phyloP scores from a whole-genome alignment of 805 yeast genomes.

The Candida xiaguanensis region DNA sequence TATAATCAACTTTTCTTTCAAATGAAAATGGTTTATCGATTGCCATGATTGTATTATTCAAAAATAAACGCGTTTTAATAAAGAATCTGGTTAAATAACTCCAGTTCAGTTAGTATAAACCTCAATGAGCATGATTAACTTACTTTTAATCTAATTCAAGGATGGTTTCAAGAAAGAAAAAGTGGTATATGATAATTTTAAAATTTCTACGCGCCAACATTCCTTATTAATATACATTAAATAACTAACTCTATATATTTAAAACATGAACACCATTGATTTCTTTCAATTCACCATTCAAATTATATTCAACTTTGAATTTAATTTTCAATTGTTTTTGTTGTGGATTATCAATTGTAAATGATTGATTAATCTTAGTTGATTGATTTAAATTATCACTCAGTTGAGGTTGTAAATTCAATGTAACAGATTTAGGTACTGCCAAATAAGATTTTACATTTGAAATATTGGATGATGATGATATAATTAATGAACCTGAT shows the following conservation, averaged over 20 bases:
- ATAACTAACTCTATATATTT: slow-evolving; percentile 5
- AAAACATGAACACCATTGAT: slow-evolving; percentile 52
- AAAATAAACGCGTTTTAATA: too few relatives aligned
- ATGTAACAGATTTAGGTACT: slow-evolving; percentile 59
- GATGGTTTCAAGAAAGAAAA: too few relatives aligned
- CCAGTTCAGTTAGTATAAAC: too few relatives aligned
- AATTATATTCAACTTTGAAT: slow-evolving; percentile 63
- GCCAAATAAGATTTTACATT: slow-evolving; percentile 62
- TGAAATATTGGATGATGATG: slow-evolving; percentile 48
- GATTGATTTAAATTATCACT: slow-evolving; percentile 49
- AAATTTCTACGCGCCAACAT: too few relatives aligned
- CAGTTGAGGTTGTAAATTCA: slow-evolving; percentile 61
- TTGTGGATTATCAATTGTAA: slow-evolving; percentile 33
- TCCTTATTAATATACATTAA: too few relatives aligned
- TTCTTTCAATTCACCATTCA: slow-evolving; percentile 46
- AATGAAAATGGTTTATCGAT: too few relatives aligned
- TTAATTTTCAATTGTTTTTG: slow-evolving; percentile 56
- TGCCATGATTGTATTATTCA: too few relatives aligned
- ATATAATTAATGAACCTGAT: slow-evolving; percentile 45
- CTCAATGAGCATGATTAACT: too few relatives aligned
- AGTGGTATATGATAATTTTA: too few relatives aligned
- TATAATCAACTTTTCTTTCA: too few relatives aligned
- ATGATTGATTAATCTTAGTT: slow-evolving; percentile 48
- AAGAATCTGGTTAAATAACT: too few relatives aligned
- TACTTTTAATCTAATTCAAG: too few relatives aligned